Conservation (phyloP, 148 eudicot species). For the Persicaria maculosa region DNA sequence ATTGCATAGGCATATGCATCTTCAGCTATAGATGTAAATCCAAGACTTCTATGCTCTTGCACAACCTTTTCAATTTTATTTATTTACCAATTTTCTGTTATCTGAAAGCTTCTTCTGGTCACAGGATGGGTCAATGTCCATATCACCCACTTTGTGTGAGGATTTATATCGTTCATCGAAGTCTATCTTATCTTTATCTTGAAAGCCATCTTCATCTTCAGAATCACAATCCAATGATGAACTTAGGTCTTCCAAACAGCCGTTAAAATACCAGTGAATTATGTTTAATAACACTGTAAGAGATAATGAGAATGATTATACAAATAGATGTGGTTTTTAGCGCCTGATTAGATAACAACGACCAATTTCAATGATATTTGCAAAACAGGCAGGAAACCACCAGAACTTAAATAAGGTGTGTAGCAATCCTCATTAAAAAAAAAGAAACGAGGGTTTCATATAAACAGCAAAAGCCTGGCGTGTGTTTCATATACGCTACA, state of each 20-base stretch:
- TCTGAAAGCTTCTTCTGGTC: slow-evolving; percentile 33
- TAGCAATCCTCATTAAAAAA: too few species aligned
- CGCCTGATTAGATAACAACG: neutral
- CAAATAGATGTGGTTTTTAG: neutral
- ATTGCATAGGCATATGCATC: slow-evolving; percentile 99
- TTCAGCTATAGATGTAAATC: slow-evolving; percentile 88
- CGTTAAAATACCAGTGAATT: slow-evolving; percentile 81
- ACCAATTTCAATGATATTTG: neutral
- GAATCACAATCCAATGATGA: slow-evolving; percentile 43
- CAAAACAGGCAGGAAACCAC: neutral
- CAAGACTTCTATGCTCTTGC: slow-evolving; percentile 81
- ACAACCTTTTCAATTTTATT: slow-evolving; percentile 81
- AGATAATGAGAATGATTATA: slow-evolving; percentile 10
- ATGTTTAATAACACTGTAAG: slow-evolving; percentile 41
- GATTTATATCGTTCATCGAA: slow-evolving; percentile 40
- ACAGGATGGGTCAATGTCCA: slow-evolving; percentile 59
- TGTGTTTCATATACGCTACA: too few species aligned
- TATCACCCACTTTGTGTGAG: slow-evolving; percentile 28
- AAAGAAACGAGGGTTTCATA: too few species aligned
- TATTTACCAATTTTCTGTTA: slow-evolving; percentile 48
- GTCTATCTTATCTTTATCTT: slow-evolving; percentile 53
- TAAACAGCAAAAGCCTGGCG: too few species aligned
- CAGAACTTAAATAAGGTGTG: neutral
- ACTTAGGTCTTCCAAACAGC: slow-evolving; percentile 74
- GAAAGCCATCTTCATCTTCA: slow-evolving; percentile 36